A percentile compares a stretch with the other conserved stretches of the same genome.
Conservation (phyloP, 192 early-diverging fungal genomes). For the Coemansia sp. region DNA sequence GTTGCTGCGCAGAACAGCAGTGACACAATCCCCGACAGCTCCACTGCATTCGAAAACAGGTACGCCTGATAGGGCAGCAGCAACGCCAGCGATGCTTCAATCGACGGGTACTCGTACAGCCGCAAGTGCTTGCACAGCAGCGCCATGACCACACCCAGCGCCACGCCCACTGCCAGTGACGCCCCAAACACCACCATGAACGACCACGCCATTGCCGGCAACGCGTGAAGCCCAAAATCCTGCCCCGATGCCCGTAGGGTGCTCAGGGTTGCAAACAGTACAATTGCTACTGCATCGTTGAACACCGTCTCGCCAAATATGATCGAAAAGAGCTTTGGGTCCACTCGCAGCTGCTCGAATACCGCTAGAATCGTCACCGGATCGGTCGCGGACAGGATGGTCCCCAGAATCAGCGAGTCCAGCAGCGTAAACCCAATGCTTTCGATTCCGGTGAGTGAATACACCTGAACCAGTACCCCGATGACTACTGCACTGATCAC, state of each 20-base stretch:
- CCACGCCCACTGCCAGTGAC: constrained; percentile 77
- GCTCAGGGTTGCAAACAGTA: constrained; percentile 83
- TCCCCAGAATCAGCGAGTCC: constrained; percentile 92
- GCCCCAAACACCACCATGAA: constrained; percentile 83
- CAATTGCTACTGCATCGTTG: constrained; percentile 97
- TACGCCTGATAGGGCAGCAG: constrained; percentile 91
- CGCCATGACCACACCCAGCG: constrained; percentile 70
- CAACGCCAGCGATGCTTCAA: constrained; percentile 83
- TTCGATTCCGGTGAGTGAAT: constrained; percentile 66
- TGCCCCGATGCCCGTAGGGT: constrained; percentile 61
- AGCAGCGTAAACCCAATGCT: constrained; percentile 70
- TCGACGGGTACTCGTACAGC: constrained; percentile 73
- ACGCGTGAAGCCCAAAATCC: constrained; percentile 61
- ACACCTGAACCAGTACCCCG: constrained; percentile 69
- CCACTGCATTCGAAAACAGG: constrained; percentile 80
- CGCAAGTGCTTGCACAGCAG: constrained; percentile 86
- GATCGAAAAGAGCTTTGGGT: constrained; percentile 91
- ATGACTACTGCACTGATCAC: constrained; percentile 87
- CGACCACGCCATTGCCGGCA: constrained; percentile 58
- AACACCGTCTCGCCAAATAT: constrained; percentile 95
- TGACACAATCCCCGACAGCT: constrained; percentile 91
- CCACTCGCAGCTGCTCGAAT: constrained; percentile 89
- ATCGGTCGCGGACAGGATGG: constrained; percentile 94
- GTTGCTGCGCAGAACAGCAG: constrained; percentile 90
- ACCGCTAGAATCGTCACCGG: constrained; percentile 95